These are phyloP conservation scores for Chaetomium fimeti DNA, from an alignment of 495 filamentous ascomycete species.

Conservation along the genomic window DNA sequence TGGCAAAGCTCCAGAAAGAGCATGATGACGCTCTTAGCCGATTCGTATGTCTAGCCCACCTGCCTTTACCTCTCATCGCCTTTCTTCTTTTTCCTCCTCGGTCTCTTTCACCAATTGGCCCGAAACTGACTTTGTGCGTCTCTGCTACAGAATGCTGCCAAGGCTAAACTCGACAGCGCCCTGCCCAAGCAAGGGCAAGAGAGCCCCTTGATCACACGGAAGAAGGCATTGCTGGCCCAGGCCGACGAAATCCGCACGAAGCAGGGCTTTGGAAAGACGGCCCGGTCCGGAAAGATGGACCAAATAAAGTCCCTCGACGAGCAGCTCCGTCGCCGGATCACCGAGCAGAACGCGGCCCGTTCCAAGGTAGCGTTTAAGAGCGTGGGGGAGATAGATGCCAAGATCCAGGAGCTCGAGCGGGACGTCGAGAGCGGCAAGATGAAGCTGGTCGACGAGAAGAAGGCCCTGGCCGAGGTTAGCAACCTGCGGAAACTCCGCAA, in stretches of 20 bases:
- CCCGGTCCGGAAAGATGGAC: constrained; percentile 70
- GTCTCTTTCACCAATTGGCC: not conserved
- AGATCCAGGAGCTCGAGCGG: constrained; percentile 76
- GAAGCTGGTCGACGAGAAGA: constrained; percentile 96
- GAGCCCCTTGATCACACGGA: constrained; percentile 58
- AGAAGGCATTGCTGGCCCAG: constrained; percentile 77
- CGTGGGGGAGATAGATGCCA: constrained; percentile 78
- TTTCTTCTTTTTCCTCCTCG: not conserved
- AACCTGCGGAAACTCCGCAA: constrained; percentile 84
- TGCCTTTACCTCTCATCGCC: not conserved
- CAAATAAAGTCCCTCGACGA: constrained; percentile 84
- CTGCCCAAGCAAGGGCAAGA: constrained; percentile 67
- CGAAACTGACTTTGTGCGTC: constrained; percentile 11
- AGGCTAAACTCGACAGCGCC: constrained; percentile 77
- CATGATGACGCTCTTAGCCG: constrained; percentile 68
- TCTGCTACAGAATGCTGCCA: constrained; percentile 67
- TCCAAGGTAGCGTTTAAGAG: constrained; percentile 77
- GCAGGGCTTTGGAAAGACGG: constrained; percentile 80
- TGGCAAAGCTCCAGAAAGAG: constrained; percentile 79
- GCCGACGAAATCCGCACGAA: constrained; percentile 70
- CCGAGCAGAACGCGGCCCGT: constrained; percentile 79
- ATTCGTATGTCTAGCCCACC: constrained; percentile 60
- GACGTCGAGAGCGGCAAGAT: constrained; percentile 82
- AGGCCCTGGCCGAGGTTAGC: constrained; percentile 78
- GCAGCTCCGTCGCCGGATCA: constrained; percentile 73